Base-by-base conservation (phyloP, 257 asterid genomes). In the Capsicum baccatum region DNA sequence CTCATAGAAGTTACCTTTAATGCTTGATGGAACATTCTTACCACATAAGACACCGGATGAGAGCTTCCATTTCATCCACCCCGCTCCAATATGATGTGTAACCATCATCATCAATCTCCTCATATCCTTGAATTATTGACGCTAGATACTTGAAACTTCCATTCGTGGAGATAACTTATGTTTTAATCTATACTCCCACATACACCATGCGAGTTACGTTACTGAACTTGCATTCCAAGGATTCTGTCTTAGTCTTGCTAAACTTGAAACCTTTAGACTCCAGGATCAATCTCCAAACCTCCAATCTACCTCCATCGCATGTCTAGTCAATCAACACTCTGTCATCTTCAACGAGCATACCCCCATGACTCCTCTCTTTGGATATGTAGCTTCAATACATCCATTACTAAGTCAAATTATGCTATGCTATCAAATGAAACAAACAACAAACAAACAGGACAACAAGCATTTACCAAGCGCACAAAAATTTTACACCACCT, bases 391-490 rank as follows among this genome's bases (percentile, higher is more conserved):
- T 3, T 33, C 15, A 66, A 9, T 13, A 12, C 6, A 12, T 33
- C 10, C n/a, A 66, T 33, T 47, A 33, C n/a, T 11, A 4, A 66
- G n/a, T 17, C 9, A 33, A 66, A 66, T 35, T 12, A 52, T 39
- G 9, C 3, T 80, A 60, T 59, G 33, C 47, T 12, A 42, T 81
- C 6, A 6, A 66, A 50, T 37, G 9, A 63, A 82, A 50, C 57
- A 82, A 26, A 82, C 79, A 82, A 21, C 17, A 82, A 3, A 48
- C 63, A 6, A 48, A 62, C 37, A 33, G 5, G 47, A 81, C 21
- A 47, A 26, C 84, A 81, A 48, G 44, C 79, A 81, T 60, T 66
- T 47, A 47, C 44, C 58, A 47, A 63, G 56, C 9, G 33, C n/a
- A 52, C 26, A 82, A 54, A 44, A 50, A 35, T 48, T 48, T 9